Base-by-base conservation (phyloP, 2,329 filamentous ascomycete genomes). In the Calonectria ilicicola region DNA sequence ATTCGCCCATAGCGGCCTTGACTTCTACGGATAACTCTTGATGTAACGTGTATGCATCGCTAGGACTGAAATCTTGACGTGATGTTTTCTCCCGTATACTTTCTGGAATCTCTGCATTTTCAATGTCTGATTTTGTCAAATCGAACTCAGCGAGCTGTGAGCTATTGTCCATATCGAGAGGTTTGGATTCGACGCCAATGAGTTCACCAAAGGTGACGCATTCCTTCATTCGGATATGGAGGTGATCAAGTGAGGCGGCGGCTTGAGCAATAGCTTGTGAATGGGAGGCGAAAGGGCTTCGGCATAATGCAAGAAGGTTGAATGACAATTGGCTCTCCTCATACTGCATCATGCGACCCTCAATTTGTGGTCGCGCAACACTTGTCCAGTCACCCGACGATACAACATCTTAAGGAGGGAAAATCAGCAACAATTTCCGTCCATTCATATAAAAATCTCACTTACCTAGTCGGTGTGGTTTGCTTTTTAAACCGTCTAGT, bases 401-500 rank as follows among this genome's bases (percentile, higher is more conserved):
- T 23, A 77, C 51, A 4, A 53, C 38, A 27, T 74, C 78, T 80
- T 32, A 5, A 5, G n/a, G n/a, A n/a, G 6, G 26, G 12, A 29
- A 9, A 56, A 63, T 77, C 15, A 80, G 69, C 8, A 69, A 19
- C 9, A 38, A 12, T 15, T 6, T n/a, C 29, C 21, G 35, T 40
- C 14, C 27, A 44, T 32, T 10, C 7, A n/a, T 21, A 12, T 32
- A 23, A 23, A 47, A 23, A 9, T 32, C 8, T 47, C 32, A 47
- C 76, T 68, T 76, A 83, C 84, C 83, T 32, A 85, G 72, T 40
- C 79, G 81, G 42, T 74, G 89, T 3, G 95, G 96, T 75, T 92
- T 91, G 49, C 86, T 86, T 81, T 96, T 92, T 26, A 98, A 86
- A 5, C 96, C 96, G 82, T 98, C 96, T 6, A 98, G 91, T 81